Evolutionary conservation across 768 basidiomycete species (phyloP), one percentile per base, ranked within the genome.

Genomic region (Filobasidium wieringae): DNA sequence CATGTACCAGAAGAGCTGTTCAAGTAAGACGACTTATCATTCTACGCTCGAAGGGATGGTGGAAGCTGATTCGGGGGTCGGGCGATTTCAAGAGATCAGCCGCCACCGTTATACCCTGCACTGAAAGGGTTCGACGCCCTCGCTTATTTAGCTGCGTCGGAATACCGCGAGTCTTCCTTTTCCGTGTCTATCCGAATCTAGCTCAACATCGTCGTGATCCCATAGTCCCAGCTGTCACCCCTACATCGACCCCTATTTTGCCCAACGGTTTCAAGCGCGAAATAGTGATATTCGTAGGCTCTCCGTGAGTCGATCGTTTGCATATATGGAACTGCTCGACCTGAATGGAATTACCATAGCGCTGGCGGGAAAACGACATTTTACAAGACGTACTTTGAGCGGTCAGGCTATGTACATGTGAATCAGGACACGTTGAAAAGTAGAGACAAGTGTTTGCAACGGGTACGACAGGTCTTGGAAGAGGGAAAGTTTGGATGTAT

Each of bases 351-450:
- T 29, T 32, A 45, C 37, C 0, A 31, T 31, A 67, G 66, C 1
- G 79, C 80, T 14, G 71, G 80, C 0, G 93, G 93, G 39, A 96
- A 97, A 73, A 83, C 87, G 0, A 80, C 85, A 0, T 87, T 95
- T 72, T 96, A 79, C 71, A 77, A 76, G 17, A 78, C 69, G 41
- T 76, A 89, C 69, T 92, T 96, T 72, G 71, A 76, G 17, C 77
- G 82, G 0, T 75, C 72, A 4, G 84, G 80, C 14, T 95, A 96
- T 71, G 72, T 78, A 1, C 88, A 92, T 63, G 79, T 97, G 60
- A 93, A 93, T 68, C 90, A 93, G 73, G 89, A 93, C 68, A 82
- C 76, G 2, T 73, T 96, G 14, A 80, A 81, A 51, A 83, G 82
- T n/a, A 79, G 86, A 41, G 75, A 80, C 9, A 87, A 83, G 64